A percentile compares a stretch with the other conserved stretches of the same genome.
These are phyloP conservation scores for Xerocomus spinulosus DNA, from an alignment of 768 basidiomycete species.

Conservation along the genomic window DNA sequence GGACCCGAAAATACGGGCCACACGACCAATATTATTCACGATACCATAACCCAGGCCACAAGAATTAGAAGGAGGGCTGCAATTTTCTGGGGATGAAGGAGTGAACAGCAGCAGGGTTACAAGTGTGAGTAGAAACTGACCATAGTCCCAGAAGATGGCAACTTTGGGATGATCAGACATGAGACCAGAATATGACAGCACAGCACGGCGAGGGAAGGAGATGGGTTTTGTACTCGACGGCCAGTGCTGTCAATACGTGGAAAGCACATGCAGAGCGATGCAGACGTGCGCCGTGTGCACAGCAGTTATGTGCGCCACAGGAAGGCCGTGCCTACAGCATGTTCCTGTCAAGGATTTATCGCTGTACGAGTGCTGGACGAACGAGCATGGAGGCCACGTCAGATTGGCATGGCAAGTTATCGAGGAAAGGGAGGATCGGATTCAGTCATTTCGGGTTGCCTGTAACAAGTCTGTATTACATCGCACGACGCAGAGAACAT, in stretches of 20 bases:
- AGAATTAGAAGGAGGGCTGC: slow-evolving; percentile 28
- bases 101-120: neutral
- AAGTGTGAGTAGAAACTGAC: slow-evolving; percentile 19
- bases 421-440: slow-evolving; percentile 1
- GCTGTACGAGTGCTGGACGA: neutral
- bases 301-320: slow-evolving; percentile 17
- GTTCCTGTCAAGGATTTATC: slow-evolving; percentile 8
- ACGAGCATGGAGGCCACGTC: neutral
- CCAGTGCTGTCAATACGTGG: slow-evolving; percentile 6
- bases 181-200: slow-evolving; percentile 13
- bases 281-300: slow-evolving; percentile 12
- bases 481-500: slow-evolving; percentile 13
- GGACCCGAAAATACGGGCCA: slow-evolving; percentile 45
- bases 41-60: slow-evolving; percentile 38
- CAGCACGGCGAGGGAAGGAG: slow-evolving; percentile 1
- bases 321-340: slow-evolving; percentile 17
- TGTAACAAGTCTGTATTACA: slow-evolving; percentile 16
- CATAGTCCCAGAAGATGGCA: slow-evolving; percentile 41
- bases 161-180: slow-evolving; percentile 38
- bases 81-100: slow-evolving; percentile 26
- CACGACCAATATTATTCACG: slow-evolving; percentile 39
- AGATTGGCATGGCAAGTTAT: neutral
- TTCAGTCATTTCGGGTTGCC: neutral
- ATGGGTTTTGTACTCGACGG: slow-evolving; percentile 22
- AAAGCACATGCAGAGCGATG: slow-evolving; percentile 9